Percentiles rank a stretch among this genome's conserved stretches.
phyloP scores from a whole-genome alignment of 495 filamentous ascomycete species.

The Hypoxylon crocopeplum region DNA sequence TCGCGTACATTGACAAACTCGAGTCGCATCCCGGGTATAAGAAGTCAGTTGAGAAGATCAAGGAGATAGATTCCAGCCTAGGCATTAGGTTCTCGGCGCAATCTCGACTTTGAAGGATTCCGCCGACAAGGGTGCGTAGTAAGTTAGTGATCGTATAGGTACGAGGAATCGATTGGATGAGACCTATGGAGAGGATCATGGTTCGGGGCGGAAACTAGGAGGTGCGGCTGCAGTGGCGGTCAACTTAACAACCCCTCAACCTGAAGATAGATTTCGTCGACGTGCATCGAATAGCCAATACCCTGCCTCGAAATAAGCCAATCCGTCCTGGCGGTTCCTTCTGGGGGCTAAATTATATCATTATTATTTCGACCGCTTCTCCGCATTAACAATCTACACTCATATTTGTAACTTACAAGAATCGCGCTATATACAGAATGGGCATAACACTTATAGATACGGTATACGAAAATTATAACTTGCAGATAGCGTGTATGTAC shows the following conservation, averaged over 20 bases:
- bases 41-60: conserved; percentile 62
- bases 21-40: conserved; percentile 67
- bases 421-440: too few relatives aligned
- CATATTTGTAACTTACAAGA: too few relatives aligned
- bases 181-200: background rate
- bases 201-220: conserved; percentile 15
- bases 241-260: conserved; percentile 11
- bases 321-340: too few relatives aligned
- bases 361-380: conserved; percentile 7
- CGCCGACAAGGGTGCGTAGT: too few relatives aligned
- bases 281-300: conserved; percentile 13
- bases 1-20: conserved; percentile 67
- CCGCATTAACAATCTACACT: too few relatives aligned
- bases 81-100: conserved; percentile 24
- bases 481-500: too few relatives aligned
- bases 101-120: conserved; percentile 1
- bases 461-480: too few relatives aligned
- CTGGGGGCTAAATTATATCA: too few relatives aligned
- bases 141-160: background rate
- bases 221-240: conserved; percentile 21
- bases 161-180: background rate
- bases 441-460: too few relatives aligned
- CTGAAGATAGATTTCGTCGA: conserved; percentile 9
- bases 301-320: background rate
- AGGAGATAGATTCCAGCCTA: conserved; percentile 62